Evolutionary conservation across 2,329 filamentous ascomycete genomes (phyloP).

Genomic region (Allantophomopsis lycopodina): DNA sequence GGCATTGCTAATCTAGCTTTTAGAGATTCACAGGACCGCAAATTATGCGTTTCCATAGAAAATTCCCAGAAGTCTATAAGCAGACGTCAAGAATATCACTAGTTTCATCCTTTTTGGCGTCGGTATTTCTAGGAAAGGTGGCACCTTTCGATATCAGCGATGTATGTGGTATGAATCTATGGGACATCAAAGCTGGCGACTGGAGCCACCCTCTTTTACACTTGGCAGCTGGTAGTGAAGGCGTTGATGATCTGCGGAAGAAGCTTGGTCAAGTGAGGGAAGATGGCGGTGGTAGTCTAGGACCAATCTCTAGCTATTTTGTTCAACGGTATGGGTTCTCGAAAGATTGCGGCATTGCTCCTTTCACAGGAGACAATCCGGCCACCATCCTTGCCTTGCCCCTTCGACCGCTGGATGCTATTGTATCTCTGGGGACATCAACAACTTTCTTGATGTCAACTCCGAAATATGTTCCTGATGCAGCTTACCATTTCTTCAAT

Average conservation of each 20-base stretch:
- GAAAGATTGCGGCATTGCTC: constrained; percentile 59
- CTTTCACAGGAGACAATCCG: constrained; percentile 93
- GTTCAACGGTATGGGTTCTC: constrained; percentile 66
- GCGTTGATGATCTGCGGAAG: constrained; percentile 48
- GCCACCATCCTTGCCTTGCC: constrained; percentile 88
- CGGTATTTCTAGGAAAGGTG: constrained; percentile 70
- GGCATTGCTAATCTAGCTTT: constrained; percentile 1
- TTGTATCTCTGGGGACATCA: constrained; percentile 87
- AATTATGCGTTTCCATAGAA: constrained; percentile 75
- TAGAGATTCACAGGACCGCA: constrained; percentile 95
- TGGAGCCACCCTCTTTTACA: constrained; percentile 68
- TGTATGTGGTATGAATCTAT: constrained; percentile 93
- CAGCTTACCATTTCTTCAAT: constrained; percentile 95
- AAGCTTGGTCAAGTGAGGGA: constrained; percentile 72
- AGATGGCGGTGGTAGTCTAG: constrained; percentile 71
- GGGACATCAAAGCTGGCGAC: constrained; percentile 64
- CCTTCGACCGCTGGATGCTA: constrained; percentile 76
- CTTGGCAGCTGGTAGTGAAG: constrained; percentile 49
- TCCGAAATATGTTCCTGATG: constrained; percentile 77
- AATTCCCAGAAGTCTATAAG: constrained; percentile 68
- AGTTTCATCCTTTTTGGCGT: constrained; percentile 90
- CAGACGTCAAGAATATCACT: constrained; percentile 78
- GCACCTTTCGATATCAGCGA: constrained; percentile 90
- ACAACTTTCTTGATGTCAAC: constrained; percentile 98
- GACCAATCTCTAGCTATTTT: constrained; percentile 67